Conservation (phyloP, 116 monocot species). For the Trichopus zeylanicus region DNA sequence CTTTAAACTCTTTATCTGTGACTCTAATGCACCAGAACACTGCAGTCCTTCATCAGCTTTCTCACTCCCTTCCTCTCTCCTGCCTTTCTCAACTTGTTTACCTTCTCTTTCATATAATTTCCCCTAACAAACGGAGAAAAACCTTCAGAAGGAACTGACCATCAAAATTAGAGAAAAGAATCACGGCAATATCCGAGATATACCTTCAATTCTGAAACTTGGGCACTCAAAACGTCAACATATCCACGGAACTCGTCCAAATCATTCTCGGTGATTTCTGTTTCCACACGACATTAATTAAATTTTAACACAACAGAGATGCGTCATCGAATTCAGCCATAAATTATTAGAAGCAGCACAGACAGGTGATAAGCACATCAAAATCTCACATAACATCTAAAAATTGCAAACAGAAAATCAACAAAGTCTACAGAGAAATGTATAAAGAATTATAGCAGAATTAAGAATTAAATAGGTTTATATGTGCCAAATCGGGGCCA, state of each 20-base stretch:
- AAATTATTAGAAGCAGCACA: no score
- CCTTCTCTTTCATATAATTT: constrained; percentile 14
- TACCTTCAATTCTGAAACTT: constrained; percentile 29
- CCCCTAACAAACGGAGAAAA: constrained; percentile 14
- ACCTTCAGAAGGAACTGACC: neutral
- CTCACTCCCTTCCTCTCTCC: neutral
- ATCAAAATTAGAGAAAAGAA: neutral
- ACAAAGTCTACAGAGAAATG: neutral
- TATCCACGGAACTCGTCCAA: constrained; percentile 41
- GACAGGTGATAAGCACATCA: no score
- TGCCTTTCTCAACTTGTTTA: constrained; percentile 12
- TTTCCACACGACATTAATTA: constrained; percentile 7
- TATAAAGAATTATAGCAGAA: neutral
- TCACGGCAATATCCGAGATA: neutral
- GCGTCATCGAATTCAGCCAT: neutral
- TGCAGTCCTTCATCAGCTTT: constrained; percentile 8
- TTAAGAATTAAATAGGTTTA: no score
- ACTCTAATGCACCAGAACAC: constrained; percentile 9
- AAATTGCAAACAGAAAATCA: no score
- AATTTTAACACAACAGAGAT: neutral
- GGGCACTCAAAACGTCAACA: constrained; percentile 22
- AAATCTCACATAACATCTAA: no score
- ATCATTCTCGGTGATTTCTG: constrained; percentile 59
- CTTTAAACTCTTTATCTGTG: constrained; percentile 53
- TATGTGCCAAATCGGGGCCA: neutral